Evolutionary conservation across 345 rosid genomes (phyloP), one percentile per base, ranked within the genome.

Genomic region (Citrus glauca): DNA sequence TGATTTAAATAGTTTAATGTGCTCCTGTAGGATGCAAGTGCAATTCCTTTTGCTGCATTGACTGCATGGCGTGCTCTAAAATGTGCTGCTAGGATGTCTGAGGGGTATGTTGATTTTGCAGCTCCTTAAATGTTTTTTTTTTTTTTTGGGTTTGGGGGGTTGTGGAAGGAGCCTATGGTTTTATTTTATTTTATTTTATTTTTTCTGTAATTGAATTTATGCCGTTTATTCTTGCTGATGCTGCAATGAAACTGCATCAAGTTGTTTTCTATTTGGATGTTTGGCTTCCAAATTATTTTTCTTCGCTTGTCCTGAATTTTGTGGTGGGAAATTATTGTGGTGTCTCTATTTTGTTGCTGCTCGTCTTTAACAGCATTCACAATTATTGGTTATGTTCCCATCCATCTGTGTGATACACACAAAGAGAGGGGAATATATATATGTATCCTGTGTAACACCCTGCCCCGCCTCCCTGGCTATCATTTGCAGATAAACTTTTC

Each of bases 51-150:
- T 85, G 98, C 99, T 65, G 94, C 99, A 4, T 84, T 95, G 81
- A 95, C 99, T 71, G 98, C 99, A 74, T 95, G 99, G 99, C 91
- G 98, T 71, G 99, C 93, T 82, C 83, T 95, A 76, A 92, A 88
- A 84, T 84, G 92, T 77, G 91, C 96, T 75, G 99, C 99, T 69
- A 88, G 99, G 86, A 89, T 93, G 75, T 77, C 84, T 66, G 94
- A 91, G 82, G 99, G 98, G 99, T 95, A 92, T 69, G 88, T 5
- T 81, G 78, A 63, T 71, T 20, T 75, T 75, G 30, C 53, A 8
- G 50, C 69, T 24, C n/a, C 25, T 53, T 66, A 13, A 45, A 48
- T 17, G 7, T 1, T 1, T 1, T 6, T 59, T 24, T 60, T 40
- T 8, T 40, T 40, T 40, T 8, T 35, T 5, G 37, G 37, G 37